A percentile compares a stretch with the other conserved stretches of the same genome.
phyloP scores from a whole-genome alignment of 208 protist species.

The Balamuthia mandrillaris region DNA sequence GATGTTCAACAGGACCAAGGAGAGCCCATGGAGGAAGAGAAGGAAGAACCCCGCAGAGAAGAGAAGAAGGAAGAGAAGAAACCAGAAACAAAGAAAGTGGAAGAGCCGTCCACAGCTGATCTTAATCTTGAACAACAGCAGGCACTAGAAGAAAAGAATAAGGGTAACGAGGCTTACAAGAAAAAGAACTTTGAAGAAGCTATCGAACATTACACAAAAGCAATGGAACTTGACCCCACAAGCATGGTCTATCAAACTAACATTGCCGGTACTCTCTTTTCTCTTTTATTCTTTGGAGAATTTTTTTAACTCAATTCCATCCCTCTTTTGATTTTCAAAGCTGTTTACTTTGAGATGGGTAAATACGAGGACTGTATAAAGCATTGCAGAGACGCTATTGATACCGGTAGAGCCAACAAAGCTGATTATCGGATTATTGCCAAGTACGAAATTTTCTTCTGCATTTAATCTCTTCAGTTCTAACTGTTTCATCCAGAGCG shows the following conservation, averaged over 20 bases:
- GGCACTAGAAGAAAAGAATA: slow-evolving; percentile 70
- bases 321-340: slow-evolving; percentile 53
- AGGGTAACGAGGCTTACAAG: slow-evolving; percentile 91
- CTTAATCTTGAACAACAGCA: slow-evolving; percentile 7
- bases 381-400: slow-evolving; percentile 81
- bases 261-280: slow-evolving; percentile 17
- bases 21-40: slow-evolving; percentile 1
- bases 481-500: slow-evolving; percentile 65
- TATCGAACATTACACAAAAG: slow-evolving; percentile 63
- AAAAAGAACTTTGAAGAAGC: slow-evolving; percentile 86
- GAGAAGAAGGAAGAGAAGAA: not conserved
- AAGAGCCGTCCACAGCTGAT: slow-evolving; percentile 5
- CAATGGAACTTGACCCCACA: slow-evolving; percentile 47
- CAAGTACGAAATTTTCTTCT: slow-evolving; percentile 57
- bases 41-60: slow-evolving; percentile 31
- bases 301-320: slow-evolving; percentile 11
- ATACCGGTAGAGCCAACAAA: slow-evolving; percentile 55
- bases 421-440: slow-evolving; percentile 88
- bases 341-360: slow-evolving; percentile 89
- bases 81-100: not conserved
- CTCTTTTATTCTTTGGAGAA: not conserved
- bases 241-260: slow-evolving; percentile 65
- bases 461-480: not conserved
- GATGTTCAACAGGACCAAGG: not conserved
- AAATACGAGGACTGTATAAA: slow-evolving; percentile 87